Percentiles rank a stretch among this genome's conserved stretches.
Evolutionary conservation across 2,329 filamentous ascomycete species (phyloP).

Genomic region (Chaetothyriales sp.): DNA sequence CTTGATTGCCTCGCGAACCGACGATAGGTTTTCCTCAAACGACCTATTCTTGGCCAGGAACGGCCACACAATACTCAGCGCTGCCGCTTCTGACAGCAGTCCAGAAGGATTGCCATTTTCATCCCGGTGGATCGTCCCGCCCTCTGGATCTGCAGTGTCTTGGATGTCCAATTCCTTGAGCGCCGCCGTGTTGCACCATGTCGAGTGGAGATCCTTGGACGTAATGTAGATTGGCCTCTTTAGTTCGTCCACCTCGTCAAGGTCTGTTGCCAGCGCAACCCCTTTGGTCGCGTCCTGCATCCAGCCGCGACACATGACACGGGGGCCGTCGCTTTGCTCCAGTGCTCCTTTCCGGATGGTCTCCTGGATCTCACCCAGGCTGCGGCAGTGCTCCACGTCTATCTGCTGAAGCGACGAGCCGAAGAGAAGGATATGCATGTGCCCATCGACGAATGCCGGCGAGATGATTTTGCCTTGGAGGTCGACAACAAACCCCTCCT

Average conservation of each 20-base stretch:
- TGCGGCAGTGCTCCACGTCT: constrained; percentile 29
- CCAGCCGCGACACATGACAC: constrained; percentile 37
- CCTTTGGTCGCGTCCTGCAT: constrained; percentile 36
- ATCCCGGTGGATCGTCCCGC: constrained; percentile 36
- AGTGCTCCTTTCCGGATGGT: constrained; percentile 30
- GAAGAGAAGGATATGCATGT: constrained; percentile 39
- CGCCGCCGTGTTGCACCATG: constrained; percentile 38
- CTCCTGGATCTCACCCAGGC: constrained; percentile 31
- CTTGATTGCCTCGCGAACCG: constrained; percentile 28
- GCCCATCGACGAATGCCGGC: constrained; percentile 38
- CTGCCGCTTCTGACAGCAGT: constrained; percentile 34
- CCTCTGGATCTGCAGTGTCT: constrained; percentile 29
- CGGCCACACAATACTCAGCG: constrained; percentile 34
- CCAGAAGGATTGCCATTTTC: constrained; percentile 31
- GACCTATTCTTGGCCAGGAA: constrained; percentile 31
- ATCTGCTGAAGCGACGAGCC: constrained; percentile 35
- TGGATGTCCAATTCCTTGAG: constrained; percentile 32
- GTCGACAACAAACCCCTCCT: constrained; percentile 18
- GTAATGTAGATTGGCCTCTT: constrained; percentile 37
- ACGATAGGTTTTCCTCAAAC: constrained; percentile 30
- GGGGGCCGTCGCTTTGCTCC: constrained; percentile 26
- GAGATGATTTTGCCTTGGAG: constrained; percentile 27
- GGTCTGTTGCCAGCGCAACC: constrained; percentile 31
- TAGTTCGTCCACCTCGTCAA: constrained; percentile 33
- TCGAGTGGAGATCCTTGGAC: constrained; percentile 37